phyloP scores from a whole-genome alignment of 495 filamentous ascomycete genomes.

The Apodospora peruviana region DNA sequence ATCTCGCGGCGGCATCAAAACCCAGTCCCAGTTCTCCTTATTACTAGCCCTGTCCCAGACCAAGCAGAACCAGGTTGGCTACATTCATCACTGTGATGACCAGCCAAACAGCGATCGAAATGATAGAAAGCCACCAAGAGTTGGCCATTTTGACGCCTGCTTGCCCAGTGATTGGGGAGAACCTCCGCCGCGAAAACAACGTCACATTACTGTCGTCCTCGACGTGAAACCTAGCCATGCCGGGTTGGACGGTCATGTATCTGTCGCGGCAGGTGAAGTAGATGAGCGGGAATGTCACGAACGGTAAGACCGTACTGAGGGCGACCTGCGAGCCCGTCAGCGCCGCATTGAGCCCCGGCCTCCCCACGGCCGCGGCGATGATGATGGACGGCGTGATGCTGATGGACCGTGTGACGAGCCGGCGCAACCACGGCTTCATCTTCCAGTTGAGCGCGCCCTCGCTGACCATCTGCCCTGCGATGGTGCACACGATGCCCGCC shows the following conservation, averaged over 20 bases:
- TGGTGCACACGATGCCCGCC: slow-evolving; percentile 55
- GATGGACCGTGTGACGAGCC: slow-evolving; percentile 52
- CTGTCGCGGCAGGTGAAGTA: slow-evolving; percentile 78
- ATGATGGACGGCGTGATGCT: slow-evolving; percentile 73
- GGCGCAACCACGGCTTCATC: slow-evolving; percentile 47
- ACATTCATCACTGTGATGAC: slow-evolving; percentile 70
- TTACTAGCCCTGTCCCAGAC: slow-evolving; percentile 41
- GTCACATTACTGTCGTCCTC: slow-evolving; percentile 12
- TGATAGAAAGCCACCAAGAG: slow-evolving; percentile 46
- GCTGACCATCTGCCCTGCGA: slow-evolving; percentile 54
- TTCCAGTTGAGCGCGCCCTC: slow-evolving; percentile 58
- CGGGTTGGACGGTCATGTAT: slow-evolving; percentile 67
- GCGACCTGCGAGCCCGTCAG: slow-evolving; percentile 76
- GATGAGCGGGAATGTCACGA: slow-evolving; percentile 76
- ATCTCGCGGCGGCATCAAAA: not conserved
- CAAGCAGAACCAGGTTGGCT: slow-evolving; percentile 64
- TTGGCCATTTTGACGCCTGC: slow-evolving; percentile 55
- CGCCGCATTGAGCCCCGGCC: slow-evolving; percentile 58
- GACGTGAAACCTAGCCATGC: slow-evolving; percentile 25
- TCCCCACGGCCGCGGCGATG: slow-evolving; percentile 63
- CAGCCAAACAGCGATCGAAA: slow-evolving; percentile 59
- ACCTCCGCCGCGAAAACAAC: slow-evolving; percentile 5
- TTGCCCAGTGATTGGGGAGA: not conserved
- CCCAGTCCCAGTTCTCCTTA: not conserved
- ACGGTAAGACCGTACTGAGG: slow-evolving; percentile 73